Conservation (phyloP, 495 filamentous ascomycete genomes). For the Aspergillus biplanus region DNA sequence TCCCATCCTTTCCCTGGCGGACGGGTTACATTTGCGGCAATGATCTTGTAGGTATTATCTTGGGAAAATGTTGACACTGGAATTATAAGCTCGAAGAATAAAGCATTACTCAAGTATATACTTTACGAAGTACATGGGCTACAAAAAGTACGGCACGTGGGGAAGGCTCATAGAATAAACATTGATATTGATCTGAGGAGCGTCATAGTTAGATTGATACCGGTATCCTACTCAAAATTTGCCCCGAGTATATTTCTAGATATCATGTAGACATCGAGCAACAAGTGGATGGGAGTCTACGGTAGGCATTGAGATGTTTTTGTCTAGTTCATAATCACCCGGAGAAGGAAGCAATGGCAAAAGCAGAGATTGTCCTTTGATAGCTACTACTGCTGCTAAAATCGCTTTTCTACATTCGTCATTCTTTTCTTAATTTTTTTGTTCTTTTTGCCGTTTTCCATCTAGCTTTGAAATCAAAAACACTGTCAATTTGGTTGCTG, state of each 20-base stretch:
- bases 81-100: no score
- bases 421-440: no score
- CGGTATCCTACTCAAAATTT: no score
- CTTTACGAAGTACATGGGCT: no score
- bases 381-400: conserved; percentile 1
- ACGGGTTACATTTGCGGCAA: conserved; percentile 33
- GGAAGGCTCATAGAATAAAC: no score
- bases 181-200: no score
- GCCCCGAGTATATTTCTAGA: no score
- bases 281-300: no score
- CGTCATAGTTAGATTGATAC: no score
- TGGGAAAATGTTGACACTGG: background rate
- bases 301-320: background rate
- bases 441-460: conserved; percentile 1
- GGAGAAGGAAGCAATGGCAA: background rate
- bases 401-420: background rate
- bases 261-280: no score
- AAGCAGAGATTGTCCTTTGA: conserved; percentile 15
- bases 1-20: conserved; percentile 22
- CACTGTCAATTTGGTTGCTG: conserved; percentile 7
- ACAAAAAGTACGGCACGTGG: no score
- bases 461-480: conserved; percentile 9
- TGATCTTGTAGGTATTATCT: conserved; percentile 32
- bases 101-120: no score
- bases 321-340: background rate